Percentiles rank a stretch among this genome's conserved stretches.
These are phyloP conservation scores for Ganoderma sinense DNA, from an alignment of 1,284 basidiomycete species.

Conservation along the genomic window DNA sequence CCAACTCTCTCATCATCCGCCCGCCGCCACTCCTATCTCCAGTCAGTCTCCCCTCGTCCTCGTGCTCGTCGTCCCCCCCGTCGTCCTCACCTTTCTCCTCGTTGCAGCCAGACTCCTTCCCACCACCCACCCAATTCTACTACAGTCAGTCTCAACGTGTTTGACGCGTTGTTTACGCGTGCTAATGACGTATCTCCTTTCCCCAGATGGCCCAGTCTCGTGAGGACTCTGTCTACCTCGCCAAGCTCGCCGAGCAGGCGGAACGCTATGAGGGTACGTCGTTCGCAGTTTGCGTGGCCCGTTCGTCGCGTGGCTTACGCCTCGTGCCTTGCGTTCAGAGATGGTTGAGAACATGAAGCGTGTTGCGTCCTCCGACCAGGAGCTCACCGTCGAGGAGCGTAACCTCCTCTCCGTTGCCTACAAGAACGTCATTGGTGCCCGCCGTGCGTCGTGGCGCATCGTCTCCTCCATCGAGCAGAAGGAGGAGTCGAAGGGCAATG, in stretches of 20 bases:
- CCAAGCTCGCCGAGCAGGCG: constrained; percentile 99
- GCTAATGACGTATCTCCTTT: constrained; percentile 33
- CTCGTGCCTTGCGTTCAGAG: constrained; percentile 58
- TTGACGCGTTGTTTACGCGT: constrained; percentile 37
- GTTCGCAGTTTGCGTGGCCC: constrained; percentile 17
- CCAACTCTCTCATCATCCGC: constrained; percentile 52
- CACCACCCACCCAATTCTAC: constrained; percentile 29
- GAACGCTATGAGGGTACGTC: constrained; percentile 96
- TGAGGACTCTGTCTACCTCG: constrained; percentile 98
- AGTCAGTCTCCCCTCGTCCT: constrained; percentile 40
- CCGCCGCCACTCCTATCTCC: constrained; percentile 40
- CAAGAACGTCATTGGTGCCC: constrained; percentile 99
- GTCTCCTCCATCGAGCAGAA: constrained; percentile 99
- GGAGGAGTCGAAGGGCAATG: constrained; percentile 99
- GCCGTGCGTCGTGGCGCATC: constrained; percentile 98
- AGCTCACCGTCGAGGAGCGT: constrained; percentile 99
- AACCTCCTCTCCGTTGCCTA: constrained; percentile 99
- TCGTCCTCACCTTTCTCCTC: constrained; percentile 42
- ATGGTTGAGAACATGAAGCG: constrained; percentile 99
- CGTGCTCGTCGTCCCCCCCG: constrained; percentile 42
- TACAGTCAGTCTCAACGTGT: constrained; percentile 45
- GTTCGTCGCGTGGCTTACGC: constrained; percentile 28
- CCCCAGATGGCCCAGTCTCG: constrained; percentile 84
- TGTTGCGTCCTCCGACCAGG: constrained; percentile 95
- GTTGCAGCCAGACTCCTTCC: constrained; percentile 32